phyloP scores from a whole-genome alignment of 768 basidiomycete species.

The Amanita fuliginea region DNA sequence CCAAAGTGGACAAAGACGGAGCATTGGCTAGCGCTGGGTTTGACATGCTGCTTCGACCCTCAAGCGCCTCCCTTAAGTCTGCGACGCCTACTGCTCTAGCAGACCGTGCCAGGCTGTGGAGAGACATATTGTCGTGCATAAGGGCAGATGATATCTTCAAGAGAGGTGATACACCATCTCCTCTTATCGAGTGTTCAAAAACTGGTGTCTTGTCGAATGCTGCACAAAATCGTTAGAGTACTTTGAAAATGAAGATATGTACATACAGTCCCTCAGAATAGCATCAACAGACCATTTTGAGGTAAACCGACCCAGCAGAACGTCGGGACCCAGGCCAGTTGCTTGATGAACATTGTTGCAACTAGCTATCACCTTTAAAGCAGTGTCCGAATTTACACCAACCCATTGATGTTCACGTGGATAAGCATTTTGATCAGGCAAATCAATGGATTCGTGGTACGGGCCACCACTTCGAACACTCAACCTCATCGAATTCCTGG shows the following conservation, averaged over 20 bases:
- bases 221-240: constrained; percentile 13
- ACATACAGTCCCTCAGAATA: constrained; percentile 63
- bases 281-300: constrained; percentile 62
- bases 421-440: neutral
- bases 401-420: constrained; percentile 20
- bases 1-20: constrained; percentile 69
- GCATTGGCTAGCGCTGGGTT: constrained; percentile 60
- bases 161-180: constrained; percentile 63
- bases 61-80: constrained; percentile 81
- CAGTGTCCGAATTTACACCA: constrained; percentile 40
- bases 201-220: constrained; percentile 44
- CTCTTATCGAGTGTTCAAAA: constrained; percentile 45
- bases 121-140: constrained; percentile 87
- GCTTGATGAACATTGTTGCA: constrained; percentile 47
- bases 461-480: constrained; percentile 8
- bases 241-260: constrained; percentile 16
- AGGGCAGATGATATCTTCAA: constrained; percentile 75
- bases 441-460: neutral
- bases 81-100: constrained; percentile 76
- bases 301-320: constrained; percentile 42
- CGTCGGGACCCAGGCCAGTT: constrained; percentile 49
- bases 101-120: constrained; percentile 74
- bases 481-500: constrained; percentile 26
- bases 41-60: constrained; percentile 76
- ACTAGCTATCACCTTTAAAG: constrained; percentile 45